Evolutionary conservation across 2,329 filamentous ascomycete genomes (phyloP), one percentile per base, ranked within the genome.

Genomic region (Meredithiella fracta): DNA sequence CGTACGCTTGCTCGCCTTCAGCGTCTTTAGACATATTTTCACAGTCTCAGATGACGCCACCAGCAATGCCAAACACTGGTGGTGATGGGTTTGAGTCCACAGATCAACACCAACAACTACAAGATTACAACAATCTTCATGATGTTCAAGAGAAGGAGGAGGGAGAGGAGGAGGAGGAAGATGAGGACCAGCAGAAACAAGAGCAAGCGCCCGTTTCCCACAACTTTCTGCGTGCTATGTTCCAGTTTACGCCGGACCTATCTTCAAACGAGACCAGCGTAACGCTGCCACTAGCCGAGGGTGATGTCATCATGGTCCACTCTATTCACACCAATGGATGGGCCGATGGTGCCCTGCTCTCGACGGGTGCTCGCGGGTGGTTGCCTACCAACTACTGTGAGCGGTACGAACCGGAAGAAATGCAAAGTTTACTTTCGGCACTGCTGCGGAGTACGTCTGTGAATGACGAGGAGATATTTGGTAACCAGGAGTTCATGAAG

Each of bases 361-460:
- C 84, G 23, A 87, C 89, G 2, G 91, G 91, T 25, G 85, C 85
- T 53, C 79, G 92, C 62, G 92, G 92, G 60, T 98, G 92, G 92
- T 73, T 98, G 59, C 92, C 92, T 2, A 98, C 92, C 7, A 98
- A 98, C 68, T 98, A 97, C 67, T 98, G 92, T 72, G 90, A 96
- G 66, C 78, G 87, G 8, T 98, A 96, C 67, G 87, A 96, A 62
- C 88, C 91, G 49, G 80, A 88, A 22, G 82, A 89, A 60, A 90
- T 97, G 75, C 80, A 82, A 55, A 89, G 81, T 60, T 74, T 98
- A 22, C 73, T 98, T 37, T 89, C 87, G 63, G 88, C 90, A 0
- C 73, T 96, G 59, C 77, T 95, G 62, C 78, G 86, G 63, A 87
- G 85, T 64, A 86, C 85, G 31, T 82, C 82, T 22, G 79, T 84